Evolutionary conservation across 2,329 filamentous ascomycete species (phyloP).

Genomic region (Alternaria triticina): DNA sequence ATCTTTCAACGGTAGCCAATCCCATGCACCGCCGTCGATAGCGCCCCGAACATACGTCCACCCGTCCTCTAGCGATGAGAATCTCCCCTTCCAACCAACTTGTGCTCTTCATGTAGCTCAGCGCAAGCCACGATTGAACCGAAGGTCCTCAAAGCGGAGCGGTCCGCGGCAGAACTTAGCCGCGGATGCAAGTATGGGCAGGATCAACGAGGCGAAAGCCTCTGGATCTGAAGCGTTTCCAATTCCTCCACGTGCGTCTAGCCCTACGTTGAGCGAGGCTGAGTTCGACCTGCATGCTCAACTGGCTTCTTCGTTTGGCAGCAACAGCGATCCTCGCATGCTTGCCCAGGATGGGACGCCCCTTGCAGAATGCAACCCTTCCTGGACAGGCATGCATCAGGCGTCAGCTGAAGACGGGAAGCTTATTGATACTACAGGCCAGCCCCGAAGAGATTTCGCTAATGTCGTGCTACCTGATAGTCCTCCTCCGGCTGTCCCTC

Average conservation of each 20-base stretch:
- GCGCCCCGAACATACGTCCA: conserved; percentile 34
- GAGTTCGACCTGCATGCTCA: conserved; percentile 48
- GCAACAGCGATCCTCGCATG: conserved; percentile 48
- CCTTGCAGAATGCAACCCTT: conserved; percentile 33
- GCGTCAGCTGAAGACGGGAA: conserved; percentile 3
- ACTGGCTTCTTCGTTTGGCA: conserved; percentile 42
- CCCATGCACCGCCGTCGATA: conserved; percentile 20
- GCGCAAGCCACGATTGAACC: conserved; percentile 24
- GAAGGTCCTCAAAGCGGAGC: conserved; percentile 29
- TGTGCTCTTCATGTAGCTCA: conserved; percentile 24
- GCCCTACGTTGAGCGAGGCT: conserved; percentile 57
- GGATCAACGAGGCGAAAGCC: conserved; percentile 32
- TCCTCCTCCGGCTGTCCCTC: conserved; percentile 47
- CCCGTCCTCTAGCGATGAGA: conserved; percentile 27
- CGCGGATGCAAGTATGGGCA: conserved; percentile 24
- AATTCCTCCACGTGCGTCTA: conserved; percentile 25
- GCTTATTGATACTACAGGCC: conserved; percentile 8
- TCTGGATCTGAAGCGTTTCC: conserved; percentile 25
- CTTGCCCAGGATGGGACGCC: conserved; percentile 34
- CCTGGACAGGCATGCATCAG: conserved; percentile 24
- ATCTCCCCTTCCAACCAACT: conserved; percentile 35
- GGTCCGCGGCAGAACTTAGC: conserved; percentile 20
- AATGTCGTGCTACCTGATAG: conserved; percentile 7
- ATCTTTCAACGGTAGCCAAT: conserved; percentile 17
- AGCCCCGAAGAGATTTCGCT: conserved; percentile 17